A percentile compares a stretch with the other conserved stretches of the same genome.
These are phyloP conservation scores for Zygoascus tannicola DNA, from an alignment of 805 yeast genomes.

Conservation along the genomic window DNA sequence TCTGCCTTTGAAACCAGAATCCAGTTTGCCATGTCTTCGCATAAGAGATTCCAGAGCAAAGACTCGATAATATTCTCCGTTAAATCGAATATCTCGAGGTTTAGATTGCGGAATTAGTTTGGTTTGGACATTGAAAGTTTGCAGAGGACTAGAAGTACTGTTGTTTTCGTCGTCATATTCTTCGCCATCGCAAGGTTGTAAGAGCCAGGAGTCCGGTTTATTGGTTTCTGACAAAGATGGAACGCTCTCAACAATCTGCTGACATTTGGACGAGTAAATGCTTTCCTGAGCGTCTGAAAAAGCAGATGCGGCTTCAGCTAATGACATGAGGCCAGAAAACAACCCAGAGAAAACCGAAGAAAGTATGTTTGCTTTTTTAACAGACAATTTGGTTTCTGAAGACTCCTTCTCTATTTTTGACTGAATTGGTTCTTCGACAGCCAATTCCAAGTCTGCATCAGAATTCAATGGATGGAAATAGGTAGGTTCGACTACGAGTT, in stretches of 20 bases:
- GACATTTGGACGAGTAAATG: constrained; percentile 10
- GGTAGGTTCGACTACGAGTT: background rate
- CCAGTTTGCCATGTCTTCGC: constrained; percentile 28
- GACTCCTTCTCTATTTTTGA: too few relatives aligned
- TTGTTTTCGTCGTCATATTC: background rate
- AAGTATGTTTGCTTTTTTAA: background rate
- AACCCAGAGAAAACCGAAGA: constrained; percentile 19
- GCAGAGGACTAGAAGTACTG: constrained; percentile 13
- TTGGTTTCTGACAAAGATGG: background rate
- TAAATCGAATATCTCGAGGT: constrained; percentile 27
- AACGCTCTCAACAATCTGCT: background rate
- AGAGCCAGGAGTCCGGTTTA: background rate
- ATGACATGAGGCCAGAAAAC: constrained; percentile 17
- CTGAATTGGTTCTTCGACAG: too few relatives aligned
- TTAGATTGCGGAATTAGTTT: constrained; percentile 23
- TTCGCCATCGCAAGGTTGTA: background rate
- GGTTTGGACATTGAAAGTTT: constrained; percentile 25
- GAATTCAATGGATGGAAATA: background rate
- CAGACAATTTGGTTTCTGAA: background rate
- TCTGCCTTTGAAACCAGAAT: constrained; percentile 24
- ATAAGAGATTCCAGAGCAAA: constrained; percentile 28
- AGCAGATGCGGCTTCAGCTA: constrained; percentile 16
- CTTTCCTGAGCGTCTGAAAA: constrained; percentile 18
- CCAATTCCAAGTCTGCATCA: background rate
- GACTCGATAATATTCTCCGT: constrained; percentile 27